Conservation (phyloP, 2,329 filamentous ascomycete genomes). For the Trichophyton equinum region DNA sequence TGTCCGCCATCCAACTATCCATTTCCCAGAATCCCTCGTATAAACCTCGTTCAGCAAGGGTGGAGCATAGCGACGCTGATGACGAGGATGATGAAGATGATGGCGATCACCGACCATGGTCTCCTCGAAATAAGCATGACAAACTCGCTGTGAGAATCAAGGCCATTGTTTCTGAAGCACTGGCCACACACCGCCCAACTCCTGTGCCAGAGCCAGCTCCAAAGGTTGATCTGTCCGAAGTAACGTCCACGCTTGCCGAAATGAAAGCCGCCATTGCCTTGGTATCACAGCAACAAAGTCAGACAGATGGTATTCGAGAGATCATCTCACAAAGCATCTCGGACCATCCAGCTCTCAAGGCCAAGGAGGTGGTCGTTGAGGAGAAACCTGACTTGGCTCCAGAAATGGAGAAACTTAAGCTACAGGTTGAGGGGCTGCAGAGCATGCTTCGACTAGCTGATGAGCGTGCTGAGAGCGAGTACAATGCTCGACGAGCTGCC, state of each 20-base stretch:
- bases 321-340: slow-evolving; percentile 53
- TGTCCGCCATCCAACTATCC: slow-evolving; percentile 62
- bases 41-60: slow-evolving; percentile 56
- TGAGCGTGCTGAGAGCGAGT: slow-evolving; percentile 51
- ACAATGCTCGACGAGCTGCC: slow-evolving; percentile 49
- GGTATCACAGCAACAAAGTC: slow-evolving; percentile 21
- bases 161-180: slow-evolving; percentile 51
- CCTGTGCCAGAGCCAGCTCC: slow-evolving; percentile 16
- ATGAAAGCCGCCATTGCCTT: slow-evolving; percentile 6
- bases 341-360: slow-evolving; percentile 42
- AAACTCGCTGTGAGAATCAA: slow-evolving; percentile 72
- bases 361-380: slow-evolving; percentile 37
- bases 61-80: slow-evolving; percentile 74
- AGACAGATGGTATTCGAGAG: slow-evolving; percentile 44
- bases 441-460: slow-evolving; percentile 54
- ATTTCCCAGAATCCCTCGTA: slow-evolving; percentile 45
- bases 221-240: slow-evolving; percentile 25
- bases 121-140: slow-evolving; percentile 55
- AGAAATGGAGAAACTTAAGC: slow-evolving; percentile 36
- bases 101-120: slow-evolving; percentile 53
- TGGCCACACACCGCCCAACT: slow-evolving; percentile 37
- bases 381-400: slow-evolving; percentile 34
- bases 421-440: slow-evolving; percentile 56
- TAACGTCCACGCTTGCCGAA: slow-evolving; percentile 29
- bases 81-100: slow-evolving; percentile 63